phyloP scores from a whole-genome alignment of 306 rosid species.

The Luffa aegyptiaca region DNA sequence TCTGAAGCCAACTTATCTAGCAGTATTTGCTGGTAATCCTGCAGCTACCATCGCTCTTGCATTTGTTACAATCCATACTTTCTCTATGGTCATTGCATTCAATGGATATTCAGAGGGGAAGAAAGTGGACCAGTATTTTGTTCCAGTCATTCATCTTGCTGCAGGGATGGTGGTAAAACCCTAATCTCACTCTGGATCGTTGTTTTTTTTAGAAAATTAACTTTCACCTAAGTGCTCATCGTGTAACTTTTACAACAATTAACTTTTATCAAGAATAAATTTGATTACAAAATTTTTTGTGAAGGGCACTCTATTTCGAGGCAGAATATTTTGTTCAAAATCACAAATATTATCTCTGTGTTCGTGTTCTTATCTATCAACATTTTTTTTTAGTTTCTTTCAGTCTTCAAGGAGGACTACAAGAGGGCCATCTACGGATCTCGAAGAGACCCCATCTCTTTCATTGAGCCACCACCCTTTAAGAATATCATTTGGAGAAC shows the following conservation, averaged over 20 bases:
- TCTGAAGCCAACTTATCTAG: conserved; percentile 4
- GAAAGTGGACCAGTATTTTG: conserved; percentile 65
- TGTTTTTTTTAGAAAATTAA: background rate
- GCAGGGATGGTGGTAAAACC: conserved; percentile 73
- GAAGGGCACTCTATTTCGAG: background rate
- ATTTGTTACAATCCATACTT: conserved; percentile 85
- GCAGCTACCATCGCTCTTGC: conserved; percentile 87
- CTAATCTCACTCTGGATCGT: conserved; percentile 15
- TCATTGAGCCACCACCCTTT: background rate
- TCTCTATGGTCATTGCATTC: conserved; percentile 94
- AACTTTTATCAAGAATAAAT: background rate
- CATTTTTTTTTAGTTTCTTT: background rate
- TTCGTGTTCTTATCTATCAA: background rate
- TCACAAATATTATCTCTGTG: background rate
- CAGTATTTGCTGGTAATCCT: conserved; percentile 16
- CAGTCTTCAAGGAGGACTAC: background rate
- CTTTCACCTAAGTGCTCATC: background rate
- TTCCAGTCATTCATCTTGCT: conserved; percentile 61
- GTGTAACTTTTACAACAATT: background rate
- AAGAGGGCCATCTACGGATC: background rate
- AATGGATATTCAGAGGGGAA: conserved; percentile 79
- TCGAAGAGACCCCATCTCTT: background rate
- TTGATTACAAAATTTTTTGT: background rate
- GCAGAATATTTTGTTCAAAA: background rate
- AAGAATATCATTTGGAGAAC: background rate